Evolutionary conservation across 139 green algal genomes (phyloP), one percentile per base, ranked within the genome.

Genomic region (Tetradesmus lagerheimii): DNA sequence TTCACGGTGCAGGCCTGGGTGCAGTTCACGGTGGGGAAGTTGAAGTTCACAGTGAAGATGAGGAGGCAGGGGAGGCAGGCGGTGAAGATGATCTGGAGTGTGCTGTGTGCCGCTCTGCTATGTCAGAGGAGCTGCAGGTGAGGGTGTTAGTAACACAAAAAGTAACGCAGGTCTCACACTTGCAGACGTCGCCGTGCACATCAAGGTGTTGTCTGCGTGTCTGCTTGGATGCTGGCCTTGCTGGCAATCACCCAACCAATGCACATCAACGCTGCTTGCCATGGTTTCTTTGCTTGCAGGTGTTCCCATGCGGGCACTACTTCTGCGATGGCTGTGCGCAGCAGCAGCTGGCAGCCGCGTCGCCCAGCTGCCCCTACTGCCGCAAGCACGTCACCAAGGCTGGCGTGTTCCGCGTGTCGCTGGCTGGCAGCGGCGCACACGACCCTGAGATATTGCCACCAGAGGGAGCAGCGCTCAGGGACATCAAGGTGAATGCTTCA

Each of bases 261-360:
- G 8, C 43, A 50, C 43, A 14, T 4, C 43, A 50, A 50, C 43
- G 4, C 43, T 50, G 5, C 43, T 62, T 62, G 47, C n/a, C n/a
- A n/a, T 62, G 47, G 1, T 16, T 14, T 23, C 18, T 62, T 20
- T 62, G 47, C 67, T 15, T 64, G 25, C 76, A 88, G 79, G 88
- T 91, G 37, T 91, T 88, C 38, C 41, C 71, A 8, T 96, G 94
- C 85, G 94, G 94, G 9, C 94, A 96, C 80, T 90, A 89, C 86
- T 95, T 94, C 76, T 96, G 94, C 85, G 77, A 89, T n/a, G 83
- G 76, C 34, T 96, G 94, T 79, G 80, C 90, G 6, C 43, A 92
- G 43, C 50, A 91, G 35, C 74, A 85, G 82, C 78, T 92, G 78
- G 23, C 83, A 66, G 89, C 71, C 12, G n/a, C 57, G 27, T 29